Percentiles rank a stretch among this genome's conserved stretches.
These are phyloP conservation scores for Rosa persica DNA, from an alignment of 306 rosid species.

Conservation along the genomic window DNA sequence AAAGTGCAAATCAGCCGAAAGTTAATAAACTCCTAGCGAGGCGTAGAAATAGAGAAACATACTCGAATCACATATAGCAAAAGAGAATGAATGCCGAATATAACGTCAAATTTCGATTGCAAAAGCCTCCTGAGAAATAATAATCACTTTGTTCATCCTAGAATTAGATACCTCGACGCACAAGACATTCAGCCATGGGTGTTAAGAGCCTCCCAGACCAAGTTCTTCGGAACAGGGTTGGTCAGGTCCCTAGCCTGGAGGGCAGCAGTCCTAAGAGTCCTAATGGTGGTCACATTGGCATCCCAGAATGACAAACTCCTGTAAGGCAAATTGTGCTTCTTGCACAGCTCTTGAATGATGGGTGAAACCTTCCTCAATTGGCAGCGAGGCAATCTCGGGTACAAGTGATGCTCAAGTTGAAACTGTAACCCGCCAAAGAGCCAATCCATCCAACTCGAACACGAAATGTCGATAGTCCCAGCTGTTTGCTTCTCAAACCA, in stretches of 20 bases:
- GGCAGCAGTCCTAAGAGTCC: constrained; percentile 44
- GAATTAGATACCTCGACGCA: constrained; percentile 1
- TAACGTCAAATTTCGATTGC: not conserved
- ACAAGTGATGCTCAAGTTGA: constrained; percentile 56
- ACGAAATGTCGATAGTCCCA: constrained; percentile 49
- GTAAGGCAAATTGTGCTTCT: constrained; percentile 50
- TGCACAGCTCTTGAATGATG: constrained; percentile 39
- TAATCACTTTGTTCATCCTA: constrained; percentile 10
- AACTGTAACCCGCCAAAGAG: constrained; percentile 49
- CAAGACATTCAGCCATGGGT: constrained; percentile 40
- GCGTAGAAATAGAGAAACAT: constrained; percentile 7
- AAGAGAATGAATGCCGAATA: not conserved
- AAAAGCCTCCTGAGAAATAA: not conserved
- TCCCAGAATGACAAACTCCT: constrained; percentile 47
- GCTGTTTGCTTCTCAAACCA: constrained; percentile 56
- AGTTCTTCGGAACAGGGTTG: constrained; percentile 42
- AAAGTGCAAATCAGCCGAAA: not conserved
- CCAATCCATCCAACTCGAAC: constrained; percentile 52
- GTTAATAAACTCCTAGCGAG: not conserved
- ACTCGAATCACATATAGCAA: not conserved
- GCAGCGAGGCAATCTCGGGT: constrained; percentile 46
- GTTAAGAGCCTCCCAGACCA: constrained; percentile 55
- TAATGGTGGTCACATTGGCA: constrained; percentile 41
- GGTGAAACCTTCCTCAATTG: constrained; percentile 49
- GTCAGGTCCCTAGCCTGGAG: constrained; percentile 45